phyloP scores from a whole-genome alignment of 371 early-diverging fungal species.

The Lichtheimia ornata region DNA sequence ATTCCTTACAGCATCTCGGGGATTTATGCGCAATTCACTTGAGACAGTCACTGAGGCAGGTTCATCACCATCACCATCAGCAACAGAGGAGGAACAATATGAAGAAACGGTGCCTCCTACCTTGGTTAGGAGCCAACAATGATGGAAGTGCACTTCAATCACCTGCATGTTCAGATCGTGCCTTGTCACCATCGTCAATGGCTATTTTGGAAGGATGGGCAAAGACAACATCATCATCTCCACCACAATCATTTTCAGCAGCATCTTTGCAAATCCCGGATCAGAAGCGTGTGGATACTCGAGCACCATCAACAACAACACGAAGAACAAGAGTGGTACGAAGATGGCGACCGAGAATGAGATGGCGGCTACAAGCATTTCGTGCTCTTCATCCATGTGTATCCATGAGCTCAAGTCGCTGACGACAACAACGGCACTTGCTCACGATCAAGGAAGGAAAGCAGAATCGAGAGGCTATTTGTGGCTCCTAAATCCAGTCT shows the following conservation, averaged over 20 bases:
- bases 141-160: neutral
- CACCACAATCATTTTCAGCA: slow-evolving; percentile 15
- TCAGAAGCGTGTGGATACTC: neutral
- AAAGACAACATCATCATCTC: neutral
- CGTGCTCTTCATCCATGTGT: neutral
- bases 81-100: slow-evolving; percentile 1
- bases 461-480: slow-evolving; percentile 29
- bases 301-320: neutral
- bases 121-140: neutral
- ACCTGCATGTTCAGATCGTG: slow-evolving; percentile 1
- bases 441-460: neutral
- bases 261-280: neutral
- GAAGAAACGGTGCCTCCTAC: neutral
- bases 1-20: slow-evolving; percentile 27
- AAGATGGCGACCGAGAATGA: neutral
- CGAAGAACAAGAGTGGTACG: neutral
- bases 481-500: slow-evolving; percentile 56
- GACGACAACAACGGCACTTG: slow-evolving; percentile 14
- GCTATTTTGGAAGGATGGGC: slow-evolving; percentile 38
- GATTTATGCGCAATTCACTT: slow-evolving; percentile 32
- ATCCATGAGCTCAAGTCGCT: too few species aligned
- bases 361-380: neutral
- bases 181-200: slow-evolving; percentile 29
- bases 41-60: slow-evolving; percentile 32
- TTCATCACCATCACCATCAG: neutral